Evolutionary conservation across 2,329 filamentous ascomycete species (phyloP).

Genomic region (Colletotrichum tamarilloi): DNA sequence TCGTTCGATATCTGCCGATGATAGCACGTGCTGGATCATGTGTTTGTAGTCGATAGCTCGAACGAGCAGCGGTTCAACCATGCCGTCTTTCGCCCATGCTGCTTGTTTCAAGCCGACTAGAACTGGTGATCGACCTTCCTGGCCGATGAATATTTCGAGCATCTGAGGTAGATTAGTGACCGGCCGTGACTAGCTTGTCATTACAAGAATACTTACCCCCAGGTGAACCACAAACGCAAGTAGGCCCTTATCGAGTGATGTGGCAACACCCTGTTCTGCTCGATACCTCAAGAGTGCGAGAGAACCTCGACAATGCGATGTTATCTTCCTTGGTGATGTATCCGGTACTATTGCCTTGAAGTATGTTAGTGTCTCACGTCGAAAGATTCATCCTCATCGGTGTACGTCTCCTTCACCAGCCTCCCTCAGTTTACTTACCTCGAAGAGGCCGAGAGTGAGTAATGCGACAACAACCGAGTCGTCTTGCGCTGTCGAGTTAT

Average conservation of each 20-base stretch:
- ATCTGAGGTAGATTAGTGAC: neutral
- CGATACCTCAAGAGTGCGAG: constrained; percentile 24
- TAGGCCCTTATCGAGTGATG: constrained; percentile 7
- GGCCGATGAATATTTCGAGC: constrained; percentile 8
- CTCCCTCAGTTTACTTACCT: neutral
- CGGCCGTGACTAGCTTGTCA: too few species aligned
- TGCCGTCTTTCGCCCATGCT: neutral
- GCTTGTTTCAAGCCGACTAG: neutral
- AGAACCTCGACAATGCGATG: constrained; percentile 17
- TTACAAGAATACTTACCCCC: neutral
- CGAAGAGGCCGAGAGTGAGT: constrained; percentile 20
- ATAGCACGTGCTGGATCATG: neutral
- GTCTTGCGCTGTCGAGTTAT: neutral
- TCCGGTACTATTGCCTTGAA: constrained; percentile 8
- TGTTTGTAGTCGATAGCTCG: constrained; percentile 18
- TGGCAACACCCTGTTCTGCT: constrained; percentile 20
- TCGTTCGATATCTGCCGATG: neutral
- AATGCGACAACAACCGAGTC: constrained; percentile 20
- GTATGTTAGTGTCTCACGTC: neutral
- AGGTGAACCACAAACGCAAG: constrained; percentile 12
- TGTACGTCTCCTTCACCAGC: too few species aligned
- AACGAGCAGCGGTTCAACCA: constrained; percentile 8
- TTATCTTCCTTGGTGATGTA: neutral
- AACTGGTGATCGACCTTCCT: neutral
- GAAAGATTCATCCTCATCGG: too few species aligned